These are phyloP conservation scores for Tardiomyces digboiensis DNA, from an alignment of 1,139 yeast species.

Conservation along the genomic window DNA sequence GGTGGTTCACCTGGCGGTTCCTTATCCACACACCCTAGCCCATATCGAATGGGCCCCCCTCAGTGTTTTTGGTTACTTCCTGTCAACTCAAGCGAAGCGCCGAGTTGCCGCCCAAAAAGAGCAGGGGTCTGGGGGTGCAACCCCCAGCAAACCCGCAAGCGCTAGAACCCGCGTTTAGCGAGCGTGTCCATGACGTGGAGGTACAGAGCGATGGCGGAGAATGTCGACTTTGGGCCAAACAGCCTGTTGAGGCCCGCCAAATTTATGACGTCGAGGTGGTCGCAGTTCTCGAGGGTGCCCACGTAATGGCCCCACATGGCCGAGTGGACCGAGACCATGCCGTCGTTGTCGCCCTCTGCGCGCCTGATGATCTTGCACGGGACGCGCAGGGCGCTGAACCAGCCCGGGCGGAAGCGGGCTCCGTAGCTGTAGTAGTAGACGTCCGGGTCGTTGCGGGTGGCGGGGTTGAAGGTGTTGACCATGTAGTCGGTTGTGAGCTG, in stretches of 20 bases:
- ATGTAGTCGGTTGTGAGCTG: conserved; percentile 47
- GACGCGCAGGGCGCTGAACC: conserved; percentile 50
- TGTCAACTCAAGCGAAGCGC: no score
- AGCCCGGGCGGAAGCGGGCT: conserved; percentile 54
- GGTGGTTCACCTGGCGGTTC: no score
- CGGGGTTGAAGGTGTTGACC: conserved; percentile 40
- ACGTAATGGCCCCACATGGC: conserved; percentile 77
- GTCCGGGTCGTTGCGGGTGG: conserved; percentile 43
- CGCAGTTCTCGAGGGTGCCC: conserved; percentile 72
- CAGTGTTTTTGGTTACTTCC: no score
- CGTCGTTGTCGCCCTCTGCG: conserved; percentile 60
- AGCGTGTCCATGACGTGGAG: conserved; percentile 63
- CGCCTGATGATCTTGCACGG: conserved; percentile 53
- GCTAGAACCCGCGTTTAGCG: conserved; percentile 53
- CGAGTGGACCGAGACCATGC: conserved; percentile 71
- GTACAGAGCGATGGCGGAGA: conserved; percentile 69
- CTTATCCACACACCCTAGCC: no score
- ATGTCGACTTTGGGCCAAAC: conserved; percentile 31
- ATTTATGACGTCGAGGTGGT: conserved; percentile 77
- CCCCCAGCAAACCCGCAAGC: no score
- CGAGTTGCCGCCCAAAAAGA: no score
- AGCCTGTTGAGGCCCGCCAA: conserved; percentile 16
- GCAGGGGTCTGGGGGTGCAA: no score
- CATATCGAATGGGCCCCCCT: no score
- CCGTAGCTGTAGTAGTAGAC: conserved; percentile 82